Conservation (phyloP, 2,329 filamentous ascomycete genomes). For the Paraphaeosphaeria minitans region DNA sequence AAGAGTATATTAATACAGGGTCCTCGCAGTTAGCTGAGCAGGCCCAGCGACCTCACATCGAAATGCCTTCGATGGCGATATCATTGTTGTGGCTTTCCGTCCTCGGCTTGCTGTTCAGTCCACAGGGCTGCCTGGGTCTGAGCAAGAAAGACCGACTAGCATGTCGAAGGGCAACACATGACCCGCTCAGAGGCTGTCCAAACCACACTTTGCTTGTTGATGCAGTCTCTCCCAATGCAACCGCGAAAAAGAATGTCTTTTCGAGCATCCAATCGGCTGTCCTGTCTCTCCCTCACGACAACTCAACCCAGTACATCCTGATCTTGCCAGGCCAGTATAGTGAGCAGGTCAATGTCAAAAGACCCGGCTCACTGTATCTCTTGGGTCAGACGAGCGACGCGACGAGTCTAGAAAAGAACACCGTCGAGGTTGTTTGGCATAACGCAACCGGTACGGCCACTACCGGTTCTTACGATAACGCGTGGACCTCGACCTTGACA, state of each 20-base stretch:
- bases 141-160: conserved; percentile 13
- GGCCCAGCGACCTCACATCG: background rate
- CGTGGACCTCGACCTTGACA: conserved; percentile 65
- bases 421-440: conserved; percentile 64
- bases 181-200: conserved; percentile 49
- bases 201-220: conserved; percentile 39
- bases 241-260: conserved; percentile 21
- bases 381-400: conserved; percentile 62
- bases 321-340: conserved; percentile 65
- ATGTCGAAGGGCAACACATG: conserved; percentile 46
- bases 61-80: background rate
- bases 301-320: conserved; percentile 59
- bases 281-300: conserved; percentile 53
- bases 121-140: background rate
- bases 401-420: conserved; percentile 54
- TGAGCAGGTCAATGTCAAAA: conserved; percentile 70
- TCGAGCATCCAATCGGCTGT: conserved; percentile 56
- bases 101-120: background rate
- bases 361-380: conserved; percentile 64
- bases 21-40: background rate
- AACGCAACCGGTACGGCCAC: conserved; percentile 57
- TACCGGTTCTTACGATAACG: conserved; percentile 61
- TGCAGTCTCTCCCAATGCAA: conserved; percentile 14
- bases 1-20: conserved; percentile 3
- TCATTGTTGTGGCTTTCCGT: background rate